Percentiles rank a stretch among this genome's conserved stretches.
These are phyloP conservation scores for Saccharomycopsis synnaedendra DNA, from an alignment of 805 yeast genomes.

Conservation along the genomic window DNA sequence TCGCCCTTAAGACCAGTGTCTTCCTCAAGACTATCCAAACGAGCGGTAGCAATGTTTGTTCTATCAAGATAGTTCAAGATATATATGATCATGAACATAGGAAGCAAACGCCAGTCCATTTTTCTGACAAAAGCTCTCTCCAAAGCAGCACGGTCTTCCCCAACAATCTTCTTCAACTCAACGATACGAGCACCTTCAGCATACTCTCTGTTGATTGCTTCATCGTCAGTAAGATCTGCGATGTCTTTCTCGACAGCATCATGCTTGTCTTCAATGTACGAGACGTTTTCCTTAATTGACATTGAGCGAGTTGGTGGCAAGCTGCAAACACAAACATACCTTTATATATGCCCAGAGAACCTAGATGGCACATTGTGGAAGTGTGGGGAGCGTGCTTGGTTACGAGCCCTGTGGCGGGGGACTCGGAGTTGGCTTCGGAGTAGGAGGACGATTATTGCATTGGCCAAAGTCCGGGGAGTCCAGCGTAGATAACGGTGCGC, in stretches of 20 bases:
- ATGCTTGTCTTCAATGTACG: not conserved
- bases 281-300: not conserved
- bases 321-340: no score
- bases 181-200: conserved; percentile 2
- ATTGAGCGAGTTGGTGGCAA: not conserved
- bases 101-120: conserved; percentile 37
- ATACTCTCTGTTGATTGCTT: conserved; percentile 21
- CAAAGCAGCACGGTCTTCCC: conserved; percentile 32
- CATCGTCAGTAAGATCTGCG: conserved; percentile 26
- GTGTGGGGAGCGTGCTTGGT: no score
- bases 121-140: conserved; percentile 34
- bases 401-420: no score
- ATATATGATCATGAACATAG: conserved; percentile 39
- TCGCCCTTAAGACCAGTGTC: conserved; percentile 37
- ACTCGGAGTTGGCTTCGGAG: no score
- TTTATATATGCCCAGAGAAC: no score
- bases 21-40: conserved; percentile 46
- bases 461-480: no score
- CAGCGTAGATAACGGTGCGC: no score
- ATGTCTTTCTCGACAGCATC: not conserved
- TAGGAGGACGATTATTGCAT: no score
- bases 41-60: conserved; percentile 37
- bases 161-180: conserved; percentile 9
- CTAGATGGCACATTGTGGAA: no score
- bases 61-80: conserved; percentile 40